Conservation (phyloP, 2,329 filamentous ascomycete species). For the Curvularia sp. region DNA sequence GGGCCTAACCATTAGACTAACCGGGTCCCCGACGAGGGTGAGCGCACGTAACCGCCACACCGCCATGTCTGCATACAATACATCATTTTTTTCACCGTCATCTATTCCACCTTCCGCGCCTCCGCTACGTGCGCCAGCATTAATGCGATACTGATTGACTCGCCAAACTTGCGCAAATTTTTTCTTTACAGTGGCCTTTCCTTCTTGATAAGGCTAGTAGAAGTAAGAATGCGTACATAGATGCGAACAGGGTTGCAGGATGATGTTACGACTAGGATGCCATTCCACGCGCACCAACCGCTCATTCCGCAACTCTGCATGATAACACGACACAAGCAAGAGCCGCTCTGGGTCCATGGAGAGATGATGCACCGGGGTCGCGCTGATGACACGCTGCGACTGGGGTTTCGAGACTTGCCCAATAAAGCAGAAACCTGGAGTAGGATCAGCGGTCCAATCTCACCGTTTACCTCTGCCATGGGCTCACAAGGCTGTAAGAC, state of each 20-base stretch:
- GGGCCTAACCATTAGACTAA: conserved; percentile 17
- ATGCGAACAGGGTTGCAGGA: conserved; percentile 3
- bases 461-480: conserved; percentile 19
- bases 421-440: conserved; percentile 8
- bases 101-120: background rate
- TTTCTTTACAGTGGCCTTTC: background rate
- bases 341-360: conserved; percentile 9
- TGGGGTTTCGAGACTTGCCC: conserved; percentile 5
- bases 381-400: conserved; percentile 15
- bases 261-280: conserved; percentile 4
- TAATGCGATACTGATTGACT: conserved; percentile 6
- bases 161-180: conserved; percentile 1
- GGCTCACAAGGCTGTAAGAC: conserved; percentile 17
- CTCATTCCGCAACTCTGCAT: conserved; percentile 12
- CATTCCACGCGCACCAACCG: conserved; percentile 11
- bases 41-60: conserved; percentile 27
- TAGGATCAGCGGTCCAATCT: conserved; percentile 9
- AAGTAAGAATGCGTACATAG: background rate
- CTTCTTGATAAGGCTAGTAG: conserved; percentile 3
- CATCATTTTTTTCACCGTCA: background rate
- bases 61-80: conserved; percentile 23
- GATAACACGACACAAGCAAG: conserved; percentile 5
- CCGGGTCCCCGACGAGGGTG: conserved; percentile 29
- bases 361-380: conserved; percentile 6
- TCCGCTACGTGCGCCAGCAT: conserved; percentile 12